These are phyloP conservation scores for Rhizopogon vulgaris DNA, from an alignment of 768 basidiomycete species.

Conservation along the genomic window DNA sequence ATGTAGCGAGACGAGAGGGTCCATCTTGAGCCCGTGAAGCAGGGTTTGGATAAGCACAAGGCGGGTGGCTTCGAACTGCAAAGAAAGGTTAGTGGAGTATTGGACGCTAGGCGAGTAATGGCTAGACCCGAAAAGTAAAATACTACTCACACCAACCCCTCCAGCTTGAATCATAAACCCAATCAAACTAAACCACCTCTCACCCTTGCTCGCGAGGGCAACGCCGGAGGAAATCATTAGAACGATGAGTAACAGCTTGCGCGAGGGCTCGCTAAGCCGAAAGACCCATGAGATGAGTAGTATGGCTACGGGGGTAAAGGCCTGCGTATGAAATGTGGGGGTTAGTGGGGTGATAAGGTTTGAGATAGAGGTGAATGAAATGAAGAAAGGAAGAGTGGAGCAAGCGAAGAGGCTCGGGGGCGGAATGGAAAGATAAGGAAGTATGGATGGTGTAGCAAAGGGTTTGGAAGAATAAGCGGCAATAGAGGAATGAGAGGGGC, in stretches of 20 bases:
- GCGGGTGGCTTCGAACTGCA: slow-evolving; percentile 85
- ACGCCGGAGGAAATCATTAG: slow-evolving; percentile 89
- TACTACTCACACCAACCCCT: slow-evolving; percentile 67
- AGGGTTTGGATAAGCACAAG: slow-evolving; percentile 96
- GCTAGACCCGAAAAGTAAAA: background rate
- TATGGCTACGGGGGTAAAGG: slow-evolving; percentile 86
- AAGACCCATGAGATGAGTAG: slow-evolving; percentile 90
- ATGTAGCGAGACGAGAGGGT: slow-evolving; percentile 90
- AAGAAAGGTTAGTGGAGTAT: background rate
- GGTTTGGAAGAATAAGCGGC: no score
- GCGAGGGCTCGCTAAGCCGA: slow-evolving; percentile 83
- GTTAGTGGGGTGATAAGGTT: background rate
- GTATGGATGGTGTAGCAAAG: no score
- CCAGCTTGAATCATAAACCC: slow-evolving; percentile 87
- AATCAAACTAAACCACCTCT: slow-evolving; percentile 75
- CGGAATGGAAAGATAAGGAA: no score
- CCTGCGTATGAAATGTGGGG: slow-evolving; percentile 38
- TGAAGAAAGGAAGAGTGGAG: background rate
- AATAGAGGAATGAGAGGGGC: background rate
- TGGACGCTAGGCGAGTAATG: slow-evolving; percentile 1
- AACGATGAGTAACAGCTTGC: slow-evolving; percentile 76
- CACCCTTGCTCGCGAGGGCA: slow-evolving; percentile 84
- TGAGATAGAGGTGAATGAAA: background rate
- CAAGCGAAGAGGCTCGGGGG: background rate
- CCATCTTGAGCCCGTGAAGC: slow-evolving; percentile 95